Evolutionary conservation across 2,329 filamentous ascomycete genomes (phyloP).

Genomic region (Colletotrichum incanum): DNA sequence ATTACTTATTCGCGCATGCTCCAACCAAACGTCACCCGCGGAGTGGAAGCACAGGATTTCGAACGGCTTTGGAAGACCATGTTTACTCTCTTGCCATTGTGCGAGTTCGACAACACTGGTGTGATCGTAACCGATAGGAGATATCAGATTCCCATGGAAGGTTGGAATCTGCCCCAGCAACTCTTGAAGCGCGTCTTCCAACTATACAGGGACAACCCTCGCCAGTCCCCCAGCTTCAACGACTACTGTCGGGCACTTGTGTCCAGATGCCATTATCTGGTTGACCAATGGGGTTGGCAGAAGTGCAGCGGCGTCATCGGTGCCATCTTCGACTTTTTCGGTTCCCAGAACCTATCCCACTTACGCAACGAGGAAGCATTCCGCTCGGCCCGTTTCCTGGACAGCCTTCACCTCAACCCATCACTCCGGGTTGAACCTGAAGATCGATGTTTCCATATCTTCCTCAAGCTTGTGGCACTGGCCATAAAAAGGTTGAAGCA

Average conservation of each 20-base stretch:
- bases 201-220: slow-evolving; percentile 69
- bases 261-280: slow-evolving; percentile 74
- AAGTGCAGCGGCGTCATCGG: slow-evolving; percentile 72
- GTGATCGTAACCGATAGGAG: slow-evolving; percentile 60
- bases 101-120: slow-evolving; percentile 72
- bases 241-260: slow-evolving; percentile 74
- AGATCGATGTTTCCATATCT: slow-evolving; percentile 78
- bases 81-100: slow-evolving; percentile 74
- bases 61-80: slow-evolving; percentile 72
- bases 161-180: slow-evolving; percentile 73
- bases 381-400: slow-evolving; percentile 73
- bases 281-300: slow-evolving; percentile 77
- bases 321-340: slow-evolving; percentile 78
- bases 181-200: slow-evolving; percentile 71
- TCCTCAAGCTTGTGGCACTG: slow-evolving; percentile 75
- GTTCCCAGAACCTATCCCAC: slow-evolving; percentile 73
- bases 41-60: slow-evolving; percentile 62
- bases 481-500: slow-evolving; percentile 68
- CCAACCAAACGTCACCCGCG: slow-evolving; percentile 51
- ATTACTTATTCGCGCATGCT: slow-evolving; percentile 63
- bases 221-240: slow-evolving; percentile 75
- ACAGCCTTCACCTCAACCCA: slow-evolving; percentile 64
- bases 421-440: slow-evolving; percentile 66
- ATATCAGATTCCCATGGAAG: slow-evolving; percentile 62
- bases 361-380: slow-evolving; percentile 76